A percentile compares a stretch with the other conserved stretches of the same genome.
phyloP scores from a whole-genome alignment of 1,284 basidiomycete genomes.

The Papiliotrema fonsecae region DNA sequence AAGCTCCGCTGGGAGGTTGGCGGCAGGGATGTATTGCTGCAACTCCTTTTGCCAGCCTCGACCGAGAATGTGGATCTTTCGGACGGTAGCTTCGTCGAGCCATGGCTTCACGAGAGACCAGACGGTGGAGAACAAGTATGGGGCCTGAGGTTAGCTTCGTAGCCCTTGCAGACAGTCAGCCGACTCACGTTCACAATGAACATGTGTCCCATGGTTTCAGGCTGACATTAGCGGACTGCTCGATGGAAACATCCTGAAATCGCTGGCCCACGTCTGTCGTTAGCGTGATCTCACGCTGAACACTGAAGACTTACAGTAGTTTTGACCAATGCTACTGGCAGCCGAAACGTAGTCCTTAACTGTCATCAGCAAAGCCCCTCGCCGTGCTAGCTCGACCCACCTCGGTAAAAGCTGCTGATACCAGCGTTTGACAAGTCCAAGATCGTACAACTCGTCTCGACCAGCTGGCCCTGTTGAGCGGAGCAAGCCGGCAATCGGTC shows the following conservation, averaged over 20 bases:
- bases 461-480: conserved; percentile 66
- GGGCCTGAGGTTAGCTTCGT: conserved; percentile 49
- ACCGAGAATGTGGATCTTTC: conserved; percentile 83
- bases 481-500: conserved; percentile 77
- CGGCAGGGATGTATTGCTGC: conserved; percentile 70
- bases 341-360: conserved; percentile 87
- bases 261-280: conserved; percentile 6
- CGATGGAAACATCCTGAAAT: not conserved
- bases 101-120: conserved; percentile 89
- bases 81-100: conserved; percentile 91
- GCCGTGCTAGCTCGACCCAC: conserved; percentile 16
- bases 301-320: conserved; percentile 58
- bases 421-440: conserved; percentile 84
- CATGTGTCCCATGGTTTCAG: conserved; percentile 93
- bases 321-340: conserved; percentile 78
- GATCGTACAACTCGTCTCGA: conserved; percentile 98
- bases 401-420: conserved; percentile 74
- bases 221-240: conserved; percentile 48
- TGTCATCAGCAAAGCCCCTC: conserved; percentile 7
- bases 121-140: conserved; percentile 84
- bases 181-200: conserved; percentile 74
- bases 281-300: not conserved
- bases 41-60: conserved; percentile 60
- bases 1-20: conserved; percentile 78
- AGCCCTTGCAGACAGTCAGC: not conserved